These are phyloP conservation scores for Trametes villosa DNA, from an alignment of 768 basidiomycete species.

Conservation along the genomic window DNA sequence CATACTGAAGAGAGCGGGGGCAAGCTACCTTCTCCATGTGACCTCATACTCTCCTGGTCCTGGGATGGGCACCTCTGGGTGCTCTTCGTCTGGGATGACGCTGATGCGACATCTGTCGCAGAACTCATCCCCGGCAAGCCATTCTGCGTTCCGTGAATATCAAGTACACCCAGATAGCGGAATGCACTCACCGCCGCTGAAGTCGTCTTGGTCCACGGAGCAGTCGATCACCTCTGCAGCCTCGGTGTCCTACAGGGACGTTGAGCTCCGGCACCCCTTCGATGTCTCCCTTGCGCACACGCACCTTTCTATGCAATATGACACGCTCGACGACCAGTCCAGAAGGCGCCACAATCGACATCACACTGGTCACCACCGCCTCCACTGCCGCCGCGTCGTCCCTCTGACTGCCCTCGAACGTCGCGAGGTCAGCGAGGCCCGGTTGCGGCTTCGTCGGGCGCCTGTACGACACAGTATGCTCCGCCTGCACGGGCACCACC, in stretches of 20 bases:
- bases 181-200: slow-evolving; percentile 48
- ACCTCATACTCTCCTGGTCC: slow-evolving; percentile 65
- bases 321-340: slow-evolving; percentile 56
- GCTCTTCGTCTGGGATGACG: slow-evolving; percentile 47
- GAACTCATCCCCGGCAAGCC: slow-evolving; percentile 67
- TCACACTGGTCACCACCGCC: slow-evolving; percentile 6
- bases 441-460: slow-evolving; percentile 45
- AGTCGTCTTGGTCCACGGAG: slow-evolving; percentile 50
- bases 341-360: slow-evolving; percentile 20
- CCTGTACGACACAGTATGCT: slow-evolving; percentile 58
- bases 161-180: not conserved
- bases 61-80: slow-evolving; percentile 40
- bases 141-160: slow-evolving; percentile 58
- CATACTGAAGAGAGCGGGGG: slow-evolving; percentile 5
- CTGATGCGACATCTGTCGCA: slow-evolving; percentile 57
- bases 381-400: slow-evolving; percentile 56
- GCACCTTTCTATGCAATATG: slow-evolving; percentile 52
- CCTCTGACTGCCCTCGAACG: slow-evolving; percentile 59
- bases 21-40: slow-evolving; percentile 63
- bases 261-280: not conserved
- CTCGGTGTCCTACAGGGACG: slow-evolving; percentile 42
- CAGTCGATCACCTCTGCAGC: slow-evolving; percentile 55
- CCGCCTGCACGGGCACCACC: slow-evolving; percentile 60
- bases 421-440: slow-evolving; percentile 55
- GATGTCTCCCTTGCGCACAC: slow-evolving; percentile 15